Conservation (phyloP, 2,329 filamentous ascomycete genomes). For the Bertia moriformis region DNA sequence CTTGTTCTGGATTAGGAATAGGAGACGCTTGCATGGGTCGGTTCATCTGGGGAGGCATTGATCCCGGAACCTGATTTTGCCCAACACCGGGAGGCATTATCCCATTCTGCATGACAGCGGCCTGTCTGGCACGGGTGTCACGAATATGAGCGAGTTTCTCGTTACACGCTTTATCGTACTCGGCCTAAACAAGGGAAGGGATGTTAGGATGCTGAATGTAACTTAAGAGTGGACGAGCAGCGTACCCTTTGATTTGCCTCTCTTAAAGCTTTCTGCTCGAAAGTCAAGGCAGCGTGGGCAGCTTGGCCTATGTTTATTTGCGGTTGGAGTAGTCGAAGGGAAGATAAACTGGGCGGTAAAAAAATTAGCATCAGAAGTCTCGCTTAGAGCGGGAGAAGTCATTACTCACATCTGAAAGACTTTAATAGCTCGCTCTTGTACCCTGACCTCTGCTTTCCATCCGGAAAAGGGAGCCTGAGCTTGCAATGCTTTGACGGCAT, state of each 20-base stretch:
- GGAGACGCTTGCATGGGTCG: slow-evolving; percentile 25
- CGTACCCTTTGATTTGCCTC: slow-evolving; percentile 15
- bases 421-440: slow-evolving; percentile 21
- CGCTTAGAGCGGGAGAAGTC: not conserved
- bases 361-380: not conserved
- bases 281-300: slow-evolving; percentile 22
- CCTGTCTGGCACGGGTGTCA: slow-evolving; percentile 25
- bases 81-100: slow-evolving; percentile 16
- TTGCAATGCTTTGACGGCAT: slow-evolving; percentile 21
- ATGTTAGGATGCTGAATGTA: no score
- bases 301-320: slow-evolving; percentile 19
- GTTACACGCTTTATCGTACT: slow-evolving; percentile 25
- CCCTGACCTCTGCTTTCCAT: slow-evolving; percentile 23
- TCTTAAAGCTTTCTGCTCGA: slow-evolving; percentile 26
- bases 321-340: slow-evolving; percentile 25
- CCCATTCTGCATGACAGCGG: slow-evolving; percentile 19
- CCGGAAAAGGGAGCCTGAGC: slow-evolving; percentile 23
- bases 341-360: slow-evolving; percentile 18
- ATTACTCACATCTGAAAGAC: slow-evolving; percentile 24
- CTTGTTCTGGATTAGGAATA: slow-evolving; percentile 26
- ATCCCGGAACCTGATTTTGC: slow-evolving; percentile 20
- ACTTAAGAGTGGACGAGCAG: slow-evolving; percentile 2
- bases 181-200: slow-evolving; percentile 11
- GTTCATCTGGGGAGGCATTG: slow-evolving; percentile 8
- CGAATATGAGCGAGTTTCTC: slow-evolving; percentile 26